These are phyloP conservation scores for Vitis riparia DNA, from an alignment of 164 flowering plant species.

Conservation along the genomic window DNA sequence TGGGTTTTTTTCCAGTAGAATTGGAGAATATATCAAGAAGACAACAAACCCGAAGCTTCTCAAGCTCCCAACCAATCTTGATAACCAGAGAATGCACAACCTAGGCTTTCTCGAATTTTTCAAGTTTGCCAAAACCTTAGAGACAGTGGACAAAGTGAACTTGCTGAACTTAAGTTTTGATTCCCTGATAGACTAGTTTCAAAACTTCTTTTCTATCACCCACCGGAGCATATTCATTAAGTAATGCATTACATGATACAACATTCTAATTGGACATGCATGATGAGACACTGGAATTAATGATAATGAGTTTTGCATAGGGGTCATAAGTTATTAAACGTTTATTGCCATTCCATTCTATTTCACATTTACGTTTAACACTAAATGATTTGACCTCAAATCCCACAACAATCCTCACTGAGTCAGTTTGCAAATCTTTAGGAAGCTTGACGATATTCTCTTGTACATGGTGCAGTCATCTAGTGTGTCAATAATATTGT, in stretches of 20 bases:
- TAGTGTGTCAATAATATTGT: too few relatives aligned
- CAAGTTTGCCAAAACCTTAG: conserved; percentile 42
- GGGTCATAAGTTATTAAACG: conserved; percentile 15
- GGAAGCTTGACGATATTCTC: too few relatives aligned
- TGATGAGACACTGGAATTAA: conserved; percentile 43
- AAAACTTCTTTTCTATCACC: conserved; percentile 37
- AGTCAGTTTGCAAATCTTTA: too few relatives aligned
- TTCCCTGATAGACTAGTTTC: conserved; percentile 37
- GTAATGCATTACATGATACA: conserved; percentile 55
- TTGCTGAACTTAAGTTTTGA: conserved; percentile 35
- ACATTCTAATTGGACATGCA: conserved; percentile 38
- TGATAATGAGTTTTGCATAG: conserved; percentile 53
- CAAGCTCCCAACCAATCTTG: conserved; percentile 38
- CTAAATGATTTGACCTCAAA: too few relatives aligned
- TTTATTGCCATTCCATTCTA: too few relatives aligned
- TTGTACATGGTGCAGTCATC: too few relatives aligned
- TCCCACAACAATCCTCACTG: too few relatives aligned
- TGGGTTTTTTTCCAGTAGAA: too few relatives aligned
- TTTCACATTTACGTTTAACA: too few relatives aligned
- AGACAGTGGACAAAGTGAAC: conserved; percentile 44
- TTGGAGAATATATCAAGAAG: conserved; percentile 62
- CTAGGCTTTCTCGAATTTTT: conserved; percentile 29
- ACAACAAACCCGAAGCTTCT: conserved; percentile 35
- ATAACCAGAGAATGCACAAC: conserved; percentile 39
- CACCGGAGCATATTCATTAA: conserved; percentile 45